Evolutionary conservation across 176 grass and related monocot genomes (phyloP), one percentile per base, ranked within the genome.

Genomic region (Oryza rufipogon): DNA sequence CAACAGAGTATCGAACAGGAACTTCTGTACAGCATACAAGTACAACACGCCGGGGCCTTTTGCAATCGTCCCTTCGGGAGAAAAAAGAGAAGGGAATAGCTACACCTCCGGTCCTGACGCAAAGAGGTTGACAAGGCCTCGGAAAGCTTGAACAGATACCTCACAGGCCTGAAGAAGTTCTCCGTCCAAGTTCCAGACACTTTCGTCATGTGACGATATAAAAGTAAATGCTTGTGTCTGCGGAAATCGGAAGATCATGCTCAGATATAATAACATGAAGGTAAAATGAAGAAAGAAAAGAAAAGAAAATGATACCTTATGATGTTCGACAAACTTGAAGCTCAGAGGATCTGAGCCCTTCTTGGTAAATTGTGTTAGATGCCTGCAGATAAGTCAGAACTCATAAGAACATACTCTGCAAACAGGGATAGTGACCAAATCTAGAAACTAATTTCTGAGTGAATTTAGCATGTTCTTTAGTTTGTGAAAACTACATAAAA

Each of bases 141-240:
- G 86, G 60, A 88, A 97, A 49, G 87, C 92, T 82, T 92, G 95
- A 38, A 91, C 92, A 46, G 95, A 94, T 33, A 91, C 92, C 76
- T 94, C 90, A 4, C 88, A 86, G 38, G 95, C 95, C 73, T 91
- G 85, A 85, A 97, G 81, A 68, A 91, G 86, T 79, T 97, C 95
- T 48, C 95, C 95, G 28, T 97, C 95, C 86, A 97, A 78, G 84
- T 97, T 97, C 95, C 95, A 97, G 16, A 94, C 73, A 39, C 95
- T 85, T 91, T 88, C 84, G 20, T 98, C 86, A 9, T 98, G 91
- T 54, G 79, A 66, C 39, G 96, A 93, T 65, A 83, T 73, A 64
- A 98, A 98, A 23, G 93, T 95, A 84, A 95, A 98, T 33, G 92
- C 85, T 36, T 56, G 5, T 28, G 96, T 98, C 96, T 98, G 83